Percentiles rank a stretch among this genome's conserved stretches.
Conservation (phyloP, 345 rosid species). For the Boechera divaricarpa region DNA sequence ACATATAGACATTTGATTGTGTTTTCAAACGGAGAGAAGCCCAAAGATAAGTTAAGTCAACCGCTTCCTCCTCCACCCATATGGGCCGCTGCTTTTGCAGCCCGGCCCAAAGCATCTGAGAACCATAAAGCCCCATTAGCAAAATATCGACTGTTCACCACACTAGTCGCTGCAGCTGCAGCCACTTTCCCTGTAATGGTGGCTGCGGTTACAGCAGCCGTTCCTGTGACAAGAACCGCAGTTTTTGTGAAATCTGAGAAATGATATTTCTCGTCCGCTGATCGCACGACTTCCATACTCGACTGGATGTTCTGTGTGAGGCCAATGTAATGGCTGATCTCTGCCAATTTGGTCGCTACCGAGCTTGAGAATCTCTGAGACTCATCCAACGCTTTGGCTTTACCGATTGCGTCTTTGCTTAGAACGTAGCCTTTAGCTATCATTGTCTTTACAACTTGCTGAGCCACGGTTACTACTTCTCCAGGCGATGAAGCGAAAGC, state of each 20-base stretch:
- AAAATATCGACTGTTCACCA: conserved; percentile 73
- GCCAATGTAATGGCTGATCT: conserved; percentile 69
- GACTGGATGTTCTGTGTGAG: conserved; percentile 68
- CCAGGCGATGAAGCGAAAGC: conserved; percentile 64
- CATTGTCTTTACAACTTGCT: conserved; percentile 83
- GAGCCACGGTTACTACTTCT: conserved; percentile 78
- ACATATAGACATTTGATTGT: background rate
- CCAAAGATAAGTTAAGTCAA: background rate
- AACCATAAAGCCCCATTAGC: conserved; percentile 90
- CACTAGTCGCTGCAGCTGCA: conserved; percentile 65
- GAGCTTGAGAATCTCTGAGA: conserved; percentile 63
- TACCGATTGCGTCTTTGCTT: conserved; percentile 72
- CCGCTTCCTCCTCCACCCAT: conserved; percentile 59
- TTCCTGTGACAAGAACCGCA: conserved; percentile 68
- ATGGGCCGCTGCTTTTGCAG: conserved; percentile 75
- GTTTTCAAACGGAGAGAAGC: conserved; percentile 6
- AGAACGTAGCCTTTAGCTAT: conserved; percentile 70
- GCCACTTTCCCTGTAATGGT: conserved; percentile 67
- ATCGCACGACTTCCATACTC: conserved; percentile 64
- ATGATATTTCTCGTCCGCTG: conserved; percentile 71
- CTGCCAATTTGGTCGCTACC: conserved; percentile 68
- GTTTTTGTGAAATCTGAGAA: conserved; percentile 71
- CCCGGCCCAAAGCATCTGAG: conserved; percentile 65
- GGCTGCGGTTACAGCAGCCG: conserved; percentile 72
- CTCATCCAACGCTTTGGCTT: conserved; percentile 78